These are phyloP conservation scores for Dryas drummondii DNA, from an alignment of 306 rosid genomes.

Conservation along the genomic window DNA sequence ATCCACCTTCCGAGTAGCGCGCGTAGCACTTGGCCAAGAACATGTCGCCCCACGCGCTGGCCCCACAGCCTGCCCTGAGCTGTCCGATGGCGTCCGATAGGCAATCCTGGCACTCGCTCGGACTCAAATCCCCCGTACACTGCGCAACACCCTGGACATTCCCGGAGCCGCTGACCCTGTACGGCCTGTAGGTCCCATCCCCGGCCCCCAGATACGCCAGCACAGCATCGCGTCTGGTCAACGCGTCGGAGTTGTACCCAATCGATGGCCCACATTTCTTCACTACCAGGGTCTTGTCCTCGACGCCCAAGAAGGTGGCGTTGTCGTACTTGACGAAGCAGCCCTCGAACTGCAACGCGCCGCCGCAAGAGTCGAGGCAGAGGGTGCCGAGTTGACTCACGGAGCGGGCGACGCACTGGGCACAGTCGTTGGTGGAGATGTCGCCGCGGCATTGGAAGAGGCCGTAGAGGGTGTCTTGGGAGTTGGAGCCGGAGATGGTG, in stretches of 20 bases:
- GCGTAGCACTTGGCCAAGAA: slow-evolving; percentile 91
- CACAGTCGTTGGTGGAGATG: slow-evolving; percentile 56
- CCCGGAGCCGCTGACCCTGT: slow-evolving; percentile 37
- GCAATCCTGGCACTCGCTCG: slow-evolving; percentile 78
- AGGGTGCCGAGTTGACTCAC: slow-evolving; percentile 62
- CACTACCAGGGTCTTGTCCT: slow-evolving; percentile 72
- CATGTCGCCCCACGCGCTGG: slow-evolving; percentile 56
- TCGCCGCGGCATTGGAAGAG: slow-evolving; percentile 94
- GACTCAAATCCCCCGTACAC: slow-evolving; percentile 86
- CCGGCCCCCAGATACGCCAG: slow-evolving; percentile 45
- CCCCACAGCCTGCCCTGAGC: slow-evolving; percentile 67
- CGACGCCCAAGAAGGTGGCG: slow-evolving; percentile 61
- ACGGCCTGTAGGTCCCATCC: slow-evolving; percentile 39
- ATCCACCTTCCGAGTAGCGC: slow-evolving; percentile 55
- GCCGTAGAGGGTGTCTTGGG: slow-evolving; percentile 53
- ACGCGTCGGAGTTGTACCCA: slow-evolving; percentile 45
- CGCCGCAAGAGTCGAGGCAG: slow-evolving; percentile 64
- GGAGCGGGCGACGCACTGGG: slow-evolving; percentile 51
- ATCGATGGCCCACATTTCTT: slow-evolving; percentile 74
- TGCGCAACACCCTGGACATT: slow-evolving; percentile 57
- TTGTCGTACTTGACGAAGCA: slow-evolving; percentile 84
- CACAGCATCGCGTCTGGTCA: slow-evolving; percentile 55
- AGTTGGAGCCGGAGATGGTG: slow-evolving; percentile 37
- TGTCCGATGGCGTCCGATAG: slow-evolving; percentile 69
- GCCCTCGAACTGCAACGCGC: slow-evolving; percentile 87